Base-by-base conservation (phyloP, 2,329 filamentous ascomycete species). In the Penicillium sp. region DNA sequence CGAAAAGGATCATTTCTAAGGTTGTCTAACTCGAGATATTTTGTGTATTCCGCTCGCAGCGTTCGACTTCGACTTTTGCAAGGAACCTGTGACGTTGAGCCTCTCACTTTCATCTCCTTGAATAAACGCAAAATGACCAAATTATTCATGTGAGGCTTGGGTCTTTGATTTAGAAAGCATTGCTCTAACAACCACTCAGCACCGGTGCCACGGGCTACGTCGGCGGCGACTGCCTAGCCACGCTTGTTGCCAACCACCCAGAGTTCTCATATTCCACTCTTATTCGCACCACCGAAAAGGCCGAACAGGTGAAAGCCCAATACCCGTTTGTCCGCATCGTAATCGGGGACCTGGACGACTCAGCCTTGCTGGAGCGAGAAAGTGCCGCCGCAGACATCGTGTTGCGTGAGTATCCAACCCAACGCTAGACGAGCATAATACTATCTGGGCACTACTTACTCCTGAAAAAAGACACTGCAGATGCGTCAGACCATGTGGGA, bases 281-380 rank as follows among this genome's bases (percentile, higher is more conserved):
- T 2, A 69, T 80, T 19, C 75, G 77, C 47, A 73, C 70, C 35
- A 65, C 66, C 8, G 69, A 73, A 17, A 75, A 76, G 54, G 76
- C 73, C 42, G 64, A 69, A 27, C 65, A 72, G 33, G 66, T 78
- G 9, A 71, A 69, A 6, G 63, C 64, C 21, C 59, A 67, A 25
- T 85, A 80, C 57, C 74, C 82, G 3, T 77, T 75, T 6, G 70
- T 82, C 50, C 74, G 74, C 15, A 73, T 84, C n/a, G 80, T 84
- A 1, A 79, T 83, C 56, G 83, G 83, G 27, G 75, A 77, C 48
- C 73, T 82, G 3, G 78, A 83, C 43, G 75, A 76, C 56, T 67
- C 70, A 2, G 69, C 75, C 0, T 54, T 82, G 4, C 61, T 84
- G 1, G 73, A 79, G 33, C 68, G 75, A 33, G 79, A 81, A 58